These are phyloP conservation scores for Paecilomyces niveus DNA, from an alignment of 2,329 filamentous ascomycete species.

Conservation along the genomic window DNA sequence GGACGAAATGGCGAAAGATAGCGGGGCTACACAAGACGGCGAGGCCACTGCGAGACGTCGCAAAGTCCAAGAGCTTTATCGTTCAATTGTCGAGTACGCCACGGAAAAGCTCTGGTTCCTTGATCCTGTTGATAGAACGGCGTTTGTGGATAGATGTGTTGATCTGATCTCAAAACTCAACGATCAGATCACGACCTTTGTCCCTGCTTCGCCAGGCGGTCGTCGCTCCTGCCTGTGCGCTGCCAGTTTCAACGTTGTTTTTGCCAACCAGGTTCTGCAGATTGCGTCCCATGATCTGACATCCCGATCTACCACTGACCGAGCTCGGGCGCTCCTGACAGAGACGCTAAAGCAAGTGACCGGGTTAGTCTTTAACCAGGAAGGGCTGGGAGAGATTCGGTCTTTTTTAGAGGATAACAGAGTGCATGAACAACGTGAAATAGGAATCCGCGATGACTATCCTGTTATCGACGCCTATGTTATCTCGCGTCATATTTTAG, in stretches of 20 bases:
- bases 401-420: conserved; percentile 41
- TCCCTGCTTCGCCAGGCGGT: conserved; percentile 9
- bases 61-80: conserved; percentile 16
- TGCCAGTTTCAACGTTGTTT: conserved; percentile 25
- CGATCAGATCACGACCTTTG: conserved; percentile 20
- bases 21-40: conserved; percentile 1
- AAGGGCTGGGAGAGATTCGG: conserved; percentile 30
- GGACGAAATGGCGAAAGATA: conserved; percentile 12
- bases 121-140: conserved; percentile 47
- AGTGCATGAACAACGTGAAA: conserved; percentile 34
- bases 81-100: conserved; percentile 44
- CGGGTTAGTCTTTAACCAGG: conserved; percentile 21
- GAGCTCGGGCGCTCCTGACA: conserved; percentile 25
- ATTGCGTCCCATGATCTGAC: conserved; percentile 28
- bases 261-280: conserved; percentile 33
- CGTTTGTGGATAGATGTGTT: conserved; percentile 35
- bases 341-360: conserved; percentile 30
- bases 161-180: conserved; percentile 32
- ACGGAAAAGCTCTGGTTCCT: conserved; percentile 44
- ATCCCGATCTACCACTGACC: conserved; percentile 11
- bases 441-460: conserved; percentile 41
- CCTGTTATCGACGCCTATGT: conserved; percentile 41
- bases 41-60: conserved; percentile 6
- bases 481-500: conserved; percentile 38
- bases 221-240: conserved; percentile 14